Evolutionary conservation across 2,329 filamentous ascomycete genomes (phyloP), one percentile per base, ranked within the genome.

Genomic region (Colletotrichum navitas): DNA sequence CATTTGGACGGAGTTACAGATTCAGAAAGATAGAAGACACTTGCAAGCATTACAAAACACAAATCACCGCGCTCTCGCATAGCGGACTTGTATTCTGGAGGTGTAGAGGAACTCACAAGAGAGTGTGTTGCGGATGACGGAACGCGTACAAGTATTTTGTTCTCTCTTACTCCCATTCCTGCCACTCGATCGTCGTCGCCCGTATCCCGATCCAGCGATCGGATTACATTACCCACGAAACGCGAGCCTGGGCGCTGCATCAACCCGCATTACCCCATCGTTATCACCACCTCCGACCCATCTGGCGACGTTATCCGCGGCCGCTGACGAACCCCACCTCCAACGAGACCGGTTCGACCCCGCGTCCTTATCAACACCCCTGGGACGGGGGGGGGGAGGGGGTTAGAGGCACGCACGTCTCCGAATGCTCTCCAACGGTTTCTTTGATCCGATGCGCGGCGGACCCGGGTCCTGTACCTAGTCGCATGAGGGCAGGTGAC

Each of bases 401-500:
- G 24, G 6, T 18, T 1, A 29, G 14, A 18, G 24, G 52, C 52
- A 51, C 55, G 52, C 52, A 51, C 55, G 63, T 56, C 29, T 43
- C 68, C 59, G 47, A 26, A 54, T 34, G 39, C 41, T 62, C 64
- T 68, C 69, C 69, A 69, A 69, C 69, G 69, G 59, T 72, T 64
- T 16, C 39, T 72, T 63, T 72, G 52, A 29, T n/a, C 59, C 65
- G 65, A 71, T 60, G 45, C 21, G n/a, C 2, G 8, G 1, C 11
- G 7, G n/a, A 29, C 2, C 4, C 29, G 29, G 2, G 36, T 39
- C 36, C 12, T 39, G 36, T 14, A 34, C 29, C 29, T 29, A 29
- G 29, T 2, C 64, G 61, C 52, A 55, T 29, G 24, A 29, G 49
- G 29, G 14, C 10, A 21, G 6, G 8, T 2, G 41, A 21, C 5